Evolutionary conservation across 1,284 basidiomycete genomes (phyloP).

Genomic region (Termitomyces sp.): DNA sequence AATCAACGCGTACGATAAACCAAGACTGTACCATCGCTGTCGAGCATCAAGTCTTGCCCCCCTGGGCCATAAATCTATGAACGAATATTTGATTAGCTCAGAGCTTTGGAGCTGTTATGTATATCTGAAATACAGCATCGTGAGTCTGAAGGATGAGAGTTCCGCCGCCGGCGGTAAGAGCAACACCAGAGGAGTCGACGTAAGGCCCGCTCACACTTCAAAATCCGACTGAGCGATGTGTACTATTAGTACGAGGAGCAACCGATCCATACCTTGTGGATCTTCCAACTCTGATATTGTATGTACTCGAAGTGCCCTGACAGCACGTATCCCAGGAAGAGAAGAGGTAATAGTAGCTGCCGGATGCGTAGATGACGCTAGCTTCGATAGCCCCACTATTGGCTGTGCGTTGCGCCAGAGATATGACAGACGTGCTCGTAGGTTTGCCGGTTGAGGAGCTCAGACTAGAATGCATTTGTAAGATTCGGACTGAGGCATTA

Average conservation of each 20-base stretch:
- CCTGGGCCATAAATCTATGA: constrained; percentile 37
- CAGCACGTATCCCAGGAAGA: constrained; percentile 55
- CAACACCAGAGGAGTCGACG: constrained; percentile 27
- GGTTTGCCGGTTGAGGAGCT: constrained; percentile 39
- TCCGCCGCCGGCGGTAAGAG: constrained; percentile 44
- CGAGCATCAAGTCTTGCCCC: constrained; percentile 29
- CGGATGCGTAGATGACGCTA: constrained; percentile 38
- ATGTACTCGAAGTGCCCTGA: constrained; percentile 44
- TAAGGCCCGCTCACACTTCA: background rate
- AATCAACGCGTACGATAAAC: constrained; percentile 25
- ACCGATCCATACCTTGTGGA: constrained; percentile 31
- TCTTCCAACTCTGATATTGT: constrained; percentile 55
- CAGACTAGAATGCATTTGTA: background rate
- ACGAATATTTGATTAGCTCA: background rate
- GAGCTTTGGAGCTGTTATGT: background rate
- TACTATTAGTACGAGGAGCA: background rate
- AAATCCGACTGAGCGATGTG: background rate
- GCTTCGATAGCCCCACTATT: constrained; percentile 43
- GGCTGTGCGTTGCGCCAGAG: constrained; percentile 40
- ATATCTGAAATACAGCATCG: background rate
- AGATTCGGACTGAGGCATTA: background rate
- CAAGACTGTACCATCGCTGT: constrained; percentile 26
- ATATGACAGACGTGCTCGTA: constrained; percentile 30
- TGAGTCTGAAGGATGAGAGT: constrained; percentile 37
- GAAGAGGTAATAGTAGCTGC: constrained; percentile 51